Base-by-base conservation (phyloP, 2,329 filamentous ascomycete species). In the Penicillium sclerotiorum region DNA sequence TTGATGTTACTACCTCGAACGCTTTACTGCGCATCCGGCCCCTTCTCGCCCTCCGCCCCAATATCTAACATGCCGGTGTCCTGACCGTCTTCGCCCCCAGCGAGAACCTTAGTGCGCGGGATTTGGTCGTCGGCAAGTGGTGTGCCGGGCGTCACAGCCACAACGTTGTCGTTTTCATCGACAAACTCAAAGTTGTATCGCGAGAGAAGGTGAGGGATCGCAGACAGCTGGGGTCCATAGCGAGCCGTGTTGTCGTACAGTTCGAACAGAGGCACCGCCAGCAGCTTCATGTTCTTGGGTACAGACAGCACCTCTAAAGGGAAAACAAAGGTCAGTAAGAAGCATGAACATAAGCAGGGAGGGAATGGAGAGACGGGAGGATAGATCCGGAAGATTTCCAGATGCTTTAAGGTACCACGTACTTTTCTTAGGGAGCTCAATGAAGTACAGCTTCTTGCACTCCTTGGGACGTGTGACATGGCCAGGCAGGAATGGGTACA, bases 201-300 rank as follows among this genome's bases (percentile, higher is more conserved):
- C 57, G 91, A 96, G 9, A 99, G 82, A 4, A 97, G 81, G 70
- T 99, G 94, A 0, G 94, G 94, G 49, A 99, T 97, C 1, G 94
- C 94, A 1, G 92, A 95, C 13, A 99, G 84, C 69, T 99, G 94
- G 4, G 94, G 94, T 0, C 94, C 94, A 69, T 99, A 99, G 52
- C 94, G 82, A 11, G 87, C 88, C 1, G 90, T 96, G 73, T 99
- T 99, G 66, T 99, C 94, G 77, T 99, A 99, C 32, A 99, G 84
- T 75, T 99, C 94, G 73, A 97, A 97, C 1, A 99, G 80, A 0
- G 94, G 94, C 1, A 99, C 94, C 1, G 94, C 94, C 33, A 99
- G 86, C 20, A 99, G 85, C 72, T 99, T 99, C 94, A 99, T 97
- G 75, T 99, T 99, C 78, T 99, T 99, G 0, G 94, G 94, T 8